Conservation (phyloP, 345 rosid species). For the Pistacia integerrima region DNA sequence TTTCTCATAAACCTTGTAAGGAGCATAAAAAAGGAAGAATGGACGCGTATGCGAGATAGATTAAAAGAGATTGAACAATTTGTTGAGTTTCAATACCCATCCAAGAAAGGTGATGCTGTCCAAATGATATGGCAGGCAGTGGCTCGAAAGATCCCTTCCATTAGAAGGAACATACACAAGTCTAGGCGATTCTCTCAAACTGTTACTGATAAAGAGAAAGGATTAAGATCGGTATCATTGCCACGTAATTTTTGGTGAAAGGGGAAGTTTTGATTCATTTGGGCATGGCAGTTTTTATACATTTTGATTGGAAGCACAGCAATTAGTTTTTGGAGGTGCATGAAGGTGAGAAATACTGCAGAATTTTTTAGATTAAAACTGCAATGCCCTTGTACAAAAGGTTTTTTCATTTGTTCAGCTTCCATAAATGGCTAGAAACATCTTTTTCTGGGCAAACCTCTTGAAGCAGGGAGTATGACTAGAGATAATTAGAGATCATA, state of each 20-base stretch:
- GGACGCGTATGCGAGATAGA: constrained; percentile 71
- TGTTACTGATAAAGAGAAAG: constrained; percentile 19
- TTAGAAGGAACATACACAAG: constrained; percentile 65
- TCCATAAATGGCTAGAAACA: constrained; percentile 1
- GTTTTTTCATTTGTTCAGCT: constrained; percentile 5
- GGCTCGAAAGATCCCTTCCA: constrained; percentile 67
- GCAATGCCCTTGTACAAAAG: constrained; percentile 18
- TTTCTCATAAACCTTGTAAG: constrained; percentile 67
- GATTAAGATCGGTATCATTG: constrained; percentile 33
- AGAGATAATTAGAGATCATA: constrained; percentile 5
- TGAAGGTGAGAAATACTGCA: constrained; percentile 20
- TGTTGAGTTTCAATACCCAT: constrained; percentile 69
- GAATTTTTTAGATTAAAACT: constrained; percentile 7
- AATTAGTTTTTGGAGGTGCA: not conserved
- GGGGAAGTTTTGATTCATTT: not conserved
- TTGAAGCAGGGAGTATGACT: not conserved
- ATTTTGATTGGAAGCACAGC: not conserved
- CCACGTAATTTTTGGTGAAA: constrained; percentile 63
- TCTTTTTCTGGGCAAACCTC: not conserved
- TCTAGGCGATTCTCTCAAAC: constrained; percentile 50
- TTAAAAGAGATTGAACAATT: constrained; percentile 60
- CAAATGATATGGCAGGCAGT: constrained; percentile 95
- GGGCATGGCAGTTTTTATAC: constrained; percentile 15
- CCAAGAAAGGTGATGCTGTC: constrained; percentile 66
- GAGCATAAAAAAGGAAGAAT: constrained; percentile 66